These are phyloP conservation scores for Paratinospora sagittata DNA, from an alignment of 164 flowering plant species.

Conservation along the genomic window DNA sequence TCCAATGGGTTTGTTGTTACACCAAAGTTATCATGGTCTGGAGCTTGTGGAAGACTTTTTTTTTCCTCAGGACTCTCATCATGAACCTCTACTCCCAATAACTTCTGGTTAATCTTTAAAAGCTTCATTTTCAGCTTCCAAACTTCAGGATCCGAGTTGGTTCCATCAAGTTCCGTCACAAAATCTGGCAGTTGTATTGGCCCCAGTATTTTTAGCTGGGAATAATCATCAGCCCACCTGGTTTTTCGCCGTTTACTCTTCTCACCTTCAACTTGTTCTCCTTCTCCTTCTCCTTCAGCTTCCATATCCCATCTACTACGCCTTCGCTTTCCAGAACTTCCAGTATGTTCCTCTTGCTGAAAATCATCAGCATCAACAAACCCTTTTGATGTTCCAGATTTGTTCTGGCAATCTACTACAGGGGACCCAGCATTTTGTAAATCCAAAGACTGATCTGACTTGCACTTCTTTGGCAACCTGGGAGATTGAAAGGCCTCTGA, in stretches of 20 bases:
- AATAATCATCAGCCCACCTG: conserved; percentile 25
- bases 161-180: conserved; percentile 2
- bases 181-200: conserved; percentile 39
- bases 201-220: conserved; percentile 33
- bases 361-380: conserved; percentile 14
- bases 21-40: conserved; percentile 20
- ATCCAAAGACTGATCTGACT: conserved; percentile 16
- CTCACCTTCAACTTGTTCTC: conserved; percentile 19
- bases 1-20: conserved; percentile 23
- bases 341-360: conserved; percentile 17
- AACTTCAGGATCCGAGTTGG: conserved; percentile 19
- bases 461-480: conserved; percentile 17
- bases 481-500: conserved; percentile 4
- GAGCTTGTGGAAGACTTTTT: conserved; percentile 27
- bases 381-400: conserved; percentile 6
- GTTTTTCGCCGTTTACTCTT: conserved; percentile 30
- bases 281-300: conserved; percentile 17
- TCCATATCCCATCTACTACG: conserved; percentile 24
- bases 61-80: conserved; percentile 20
- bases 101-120: conserved; percentile 20
- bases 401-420: neutral
- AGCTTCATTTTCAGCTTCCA: conserved; percentile 21
- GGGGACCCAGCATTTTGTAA: conserved; percentile 5
- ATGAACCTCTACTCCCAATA: conserved; percentile 16
- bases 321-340: conserved; percentile 36